Conservation (phyloP, 1,284 basidiomycete genomes). For the Tetrapyrgos nigripes region DNA sequence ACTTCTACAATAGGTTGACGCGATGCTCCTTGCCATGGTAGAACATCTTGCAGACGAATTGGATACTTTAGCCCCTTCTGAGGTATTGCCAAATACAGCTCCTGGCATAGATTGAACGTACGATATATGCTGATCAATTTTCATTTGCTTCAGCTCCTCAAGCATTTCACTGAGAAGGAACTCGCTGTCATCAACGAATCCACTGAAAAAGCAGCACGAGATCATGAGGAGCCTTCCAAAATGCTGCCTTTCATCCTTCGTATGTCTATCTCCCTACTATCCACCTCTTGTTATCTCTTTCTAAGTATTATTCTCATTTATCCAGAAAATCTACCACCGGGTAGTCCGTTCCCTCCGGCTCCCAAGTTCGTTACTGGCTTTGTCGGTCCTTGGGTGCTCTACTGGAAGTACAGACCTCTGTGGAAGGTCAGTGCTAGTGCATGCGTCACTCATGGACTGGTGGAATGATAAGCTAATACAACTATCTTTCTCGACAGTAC, state of each 20-base stretch:
- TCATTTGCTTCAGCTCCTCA: conserved; percentile 20
- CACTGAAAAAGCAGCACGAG: conserved; percentile 15
- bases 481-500: no score
- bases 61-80: conserved; percentile 16
- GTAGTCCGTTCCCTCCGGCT: conserved; percentile 24
- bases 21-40: conserved; percentile 21
- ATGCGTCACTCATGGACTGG: no score
- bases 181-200: conserved; percentile 18
- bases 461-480: no score
- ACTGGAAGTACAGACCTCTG: conserved; percentile 22
- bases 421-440: no score
- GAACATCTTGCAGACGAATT: conserved; percentile 26
- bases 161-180: conserved; percentile 21
- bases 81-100: no score
- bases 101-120: background rate
- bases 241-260: conserved; percentile 22
- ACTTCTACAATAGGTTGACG: conserved; percentile 16
- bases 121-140: background rate
- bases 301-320: background rate
- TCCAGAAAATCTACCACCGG: conserved; percentile 22
- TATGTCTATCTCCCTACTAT: conserved; percentile 11
- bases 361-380: conserved; percentile 23
- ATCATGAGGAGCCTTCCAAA: conserved; percentile 14
- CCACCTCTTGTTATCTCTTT: background rate
- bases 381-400: conserved; percentile 21